A percentile compares a stretch with the other conserved stretches of the same genome.
phyloP scores from a whole-genome alignment of 495 filamentous ascomycete genomes.

The Staphylotrichum longicolle region DNA sequence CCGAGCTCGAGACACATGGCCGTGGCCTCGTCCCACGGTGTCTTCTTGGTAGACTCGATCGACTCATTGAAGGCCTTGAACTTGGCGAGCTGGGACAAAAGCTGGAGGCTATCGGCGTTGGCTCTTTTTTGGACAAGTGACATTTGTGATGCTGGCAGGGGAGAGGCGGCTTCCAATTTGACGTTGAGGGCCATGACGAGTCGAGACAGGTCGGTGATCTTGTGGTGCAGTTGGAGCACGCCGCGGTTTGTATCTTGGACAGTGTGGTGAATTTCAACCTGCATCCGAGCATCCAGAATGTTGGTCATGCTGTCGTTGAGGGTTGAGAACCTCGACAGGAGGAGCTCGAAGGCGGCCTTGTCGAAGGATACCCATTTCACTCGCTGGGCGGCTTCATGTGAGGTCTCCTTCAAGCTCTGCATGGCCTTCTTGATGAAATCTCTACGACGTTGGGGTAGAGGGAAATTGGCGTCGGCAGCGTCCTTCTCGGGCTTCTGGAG shows the following conservation, averaged over 20 bases:
- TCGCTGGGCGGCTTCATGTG: conserved; percentile 31
- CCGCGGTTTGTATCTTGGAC: conserved; percentile 48
- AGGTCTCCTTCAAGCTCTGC: conserved; percentile 32
- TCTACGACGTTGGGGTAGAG: conserved; percentile 33
- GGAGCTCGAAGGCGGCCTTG: conserved; percentile 43
- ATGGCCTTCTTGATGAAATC: conserved; percentile 46
- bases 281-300: conserved; percentile 44
- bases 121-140: conserved; percentile 31
- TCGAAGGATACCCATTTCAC: conserved; percentile 46
- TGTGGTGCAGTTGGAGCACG: conserved; percentile 44
- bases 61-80: conserved; percentile 51
- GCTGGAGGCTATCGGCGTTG: conserved; percentile 36
- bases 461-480: conserved; percentile 39
- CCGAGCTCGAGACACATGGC: conserved; percentile 37
- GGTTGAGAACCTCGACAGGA: conserved; percentile 40
- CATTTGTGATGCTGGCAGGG: conserved; percentile 27
- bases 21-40: conserved; percentile 32
- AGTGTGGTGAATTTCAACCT: conserved; percentile 44
- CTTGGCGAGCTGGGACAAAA: conserved; percentile 43
- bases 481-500: conserved; percentile 39
- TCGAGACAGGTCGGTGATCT: conserved; percentile 40
- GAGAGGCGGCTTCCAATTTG: conserved; percentile 30
- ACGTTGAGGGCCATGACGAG: conserved; percentile 43
- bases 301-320: conserved; percentile 49
- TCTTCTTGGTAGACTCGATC: conserved; percentile 35